Base-by-base conservation (phyloP, 1,139 yeast genomes). In the Saccharomycopsis hybrid region DNA sequence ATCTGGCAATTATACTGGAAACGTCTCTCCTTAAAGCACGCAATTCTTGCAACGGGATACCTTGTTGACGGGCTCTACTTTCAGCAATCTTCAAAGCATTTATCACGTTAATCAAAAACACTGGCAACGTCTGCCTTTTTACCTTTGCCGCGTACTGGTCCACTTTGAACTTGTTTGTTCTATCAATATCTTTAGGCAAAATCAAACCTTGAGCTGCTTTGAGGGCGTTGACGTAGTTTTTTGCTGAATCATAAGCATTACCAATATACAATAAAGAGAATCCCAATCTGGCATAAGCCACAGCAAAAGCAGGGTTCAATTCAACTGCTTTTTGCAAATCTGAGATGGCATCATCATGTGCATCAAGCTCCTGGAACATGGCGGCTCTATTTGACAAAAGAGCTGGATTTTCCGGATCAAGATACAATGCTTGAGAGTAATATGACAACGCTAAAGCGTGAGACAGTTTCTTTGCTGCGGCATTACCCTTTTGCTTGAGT, bases 361-460 rank as follows among this genome's bases (percentile, higher is more conserved):
- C 56, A 37, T 65, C 67, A 46, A 67, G 51, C 35, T 61, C 60
- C 13, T 67, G 64, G 45, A 62, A 63, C 5, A 67, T 65, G 2
- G 72, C 71, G 3, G 70, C 70, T 46, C 73, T 58, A 54, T 67
- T 68, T 24, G 68, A 65, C 37, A 62, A 62, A 3, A 69, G 41
- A 2, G 65, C 59, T 46, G 60, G 60, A 31, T 64, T 60, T 2
- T 54, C 44, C n/a, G 71, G 69, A 37, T 63, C 65, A 3, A 58
- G 46, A 4, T 57, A 47, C 3, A 69, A 43, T 2, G 68, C 71
- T 47, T 63, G 61, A 0, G 73, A 66, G 53, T 67, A 69, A 41
- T 55, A 58, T 29, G 63, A 59, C 28, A 69, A 50, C 3, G 73
- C 71, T 56, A 62, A 42, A 60, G 65, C 5, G 58, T 60, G 9